Percentiles rank a stretch among this genome's conserved stretches.
Evolutionary conservation across 345 rosid species (phyloP).

Genomic region (Raphanus raphanistrum): DNA sequence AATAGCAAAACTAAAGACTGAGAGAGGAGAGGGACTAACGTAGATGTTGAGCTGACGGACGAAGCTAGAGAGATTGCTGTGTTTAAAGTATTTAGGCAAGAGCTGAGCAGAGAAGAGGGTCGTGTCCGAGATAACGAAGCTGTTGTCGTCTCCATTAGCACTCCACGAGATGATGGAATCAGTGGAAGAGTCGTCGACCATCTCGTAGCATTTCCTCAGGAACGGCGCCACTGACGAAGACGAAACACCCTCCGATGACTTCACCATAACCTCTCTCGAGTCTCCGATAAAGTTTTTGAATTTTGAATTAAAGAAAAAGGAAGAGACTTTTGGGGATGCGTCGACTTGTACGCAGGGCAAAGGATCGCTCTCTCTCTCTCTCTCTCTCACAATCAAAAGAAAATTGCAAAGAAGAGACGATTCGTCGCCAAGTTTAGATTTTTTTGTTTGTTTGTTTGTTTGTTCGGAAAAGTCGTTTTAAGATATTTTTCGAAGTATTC

Average conservation of each 20-base stretch:
- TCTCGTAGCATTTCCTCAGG: slow-evolving; percentile 79
- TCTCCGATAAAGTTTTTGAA: background rate
- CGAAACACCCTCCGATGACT: slow-evolving; percentile 42
- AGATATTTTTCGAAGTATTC: background rate
- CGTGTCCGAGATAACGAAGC: slow-evolving; percentile 63
- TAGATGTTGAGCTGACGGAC: slow-evolving; percentile 89
- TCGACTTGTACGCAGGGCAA: slow-evolving; percentile 29
- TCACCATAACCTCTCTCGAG: slow-evolving; percentile 48
- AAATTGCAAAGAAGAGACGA: slow-evolving; percentile 24
- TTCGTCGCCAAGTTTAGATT: too few species aligned
- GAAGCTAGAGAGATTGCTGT: slow-evolving; percentile 77
- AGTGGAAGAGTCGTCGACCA: slow-evolving; percentile 73
- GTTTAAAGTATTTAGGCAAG: slow-evolving; percentile 79
- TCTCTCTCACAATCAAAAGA: background rate
- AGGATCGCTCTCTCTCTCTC: slow-evolving; percentile 4
- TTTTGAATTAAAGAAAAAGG: slow-evolving; percentile 3
- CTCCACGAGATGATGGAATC: slow-evolving; percentile 71
- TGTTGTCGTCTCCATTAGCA: slow-evolving; percentile 41
- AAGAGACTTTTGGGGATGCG: slow-evolving; percentile 18
- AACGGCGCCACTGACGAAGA: slow-evolving; percentile 61
- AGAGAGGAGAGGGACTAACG: slow-evolving; percentile 33
- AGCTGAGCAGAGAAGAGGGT: slow-evolving; percentile 63
- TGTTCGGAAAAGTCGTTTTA: background rate
- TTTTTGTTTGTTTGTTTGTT: background rate
- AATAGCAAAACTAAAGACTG: background rate